A percentile compares a stretch with the other conserved stretches of the same genome.
phyloP scores from a whole-genome alignment of 2,329 filamentous ascomycete genomes.

The Emydomyces testavorans region DNA sequence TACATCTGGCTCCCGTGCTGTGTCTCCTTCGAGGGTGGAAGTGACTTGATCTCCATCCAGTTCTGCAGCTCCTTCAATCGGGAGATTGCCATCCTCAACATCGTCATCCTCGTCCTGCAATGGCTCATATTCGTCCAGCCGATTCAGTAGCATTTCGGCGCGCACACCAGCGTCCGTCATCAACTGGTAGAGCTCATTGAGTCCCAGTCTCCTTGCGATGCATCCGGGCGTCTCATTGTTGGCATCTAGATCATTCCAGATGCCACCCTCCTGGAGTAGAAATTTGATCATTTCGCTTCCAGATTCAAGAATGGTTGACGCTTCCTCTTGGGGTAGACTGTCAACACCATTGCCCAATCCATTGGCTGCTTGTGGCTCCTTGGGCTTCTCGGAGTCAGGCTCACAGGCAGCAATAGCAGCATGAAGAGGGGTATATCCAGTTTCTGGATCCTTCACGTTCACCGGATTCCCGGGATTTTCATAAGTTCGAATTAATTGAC shows the following conservation, averaged over 20 bases:
- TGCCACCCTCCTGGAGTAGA: conserved; percentile 75
- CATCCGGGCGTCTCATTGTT: conserved; percentile 87
- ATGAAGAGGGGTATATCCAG: conserved; percentile 78
- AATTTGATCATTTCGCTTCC: conserved; percentile 59
- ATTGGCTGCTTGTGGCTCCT: conserved; percentile 19
- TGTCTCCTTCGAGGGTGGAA: neutral
- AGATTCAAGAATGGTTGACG: conserved; percentile 39
- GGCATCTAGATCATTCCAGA: conserved; percentile 90
- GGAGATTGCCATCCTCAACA: conserved; percentile 23
- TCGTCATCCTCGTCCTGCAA: conserved; percentile 42
- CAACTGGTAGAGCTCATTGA: conserved; percentile 61
- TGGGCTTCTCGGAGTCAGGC: conserved; percentile 23
- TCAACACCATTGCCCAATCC: conserved; percentile 19
- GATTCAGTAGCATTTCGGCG: conserved; percentile 72
- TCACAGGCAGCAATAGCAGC: conserved; percentile 72
- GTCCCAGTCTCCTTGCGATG: conserved; percentile 58
- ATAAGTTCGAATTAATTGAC: conserved; percentile 53
- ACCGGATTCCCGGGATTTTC: conserved; percentile 42
- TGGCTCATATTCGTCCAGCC: conserved; percentile 70
- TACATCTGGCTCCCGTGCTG: conserved; percentile 32
- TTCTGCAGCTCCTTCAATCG: conserved; percentile 10
- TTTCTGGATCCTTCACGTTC: conserved; percentile 71
- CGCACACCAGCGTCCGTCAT: conserved; percentile 84
- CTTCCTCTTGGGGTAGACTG: conserved; percentile 20
- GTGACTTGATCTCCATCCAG: neutral